Base-by-base conservation (phyloP, 2,329 filamentous ascomycete species). In the Ophiosphaerella herpotricha region DNA sequence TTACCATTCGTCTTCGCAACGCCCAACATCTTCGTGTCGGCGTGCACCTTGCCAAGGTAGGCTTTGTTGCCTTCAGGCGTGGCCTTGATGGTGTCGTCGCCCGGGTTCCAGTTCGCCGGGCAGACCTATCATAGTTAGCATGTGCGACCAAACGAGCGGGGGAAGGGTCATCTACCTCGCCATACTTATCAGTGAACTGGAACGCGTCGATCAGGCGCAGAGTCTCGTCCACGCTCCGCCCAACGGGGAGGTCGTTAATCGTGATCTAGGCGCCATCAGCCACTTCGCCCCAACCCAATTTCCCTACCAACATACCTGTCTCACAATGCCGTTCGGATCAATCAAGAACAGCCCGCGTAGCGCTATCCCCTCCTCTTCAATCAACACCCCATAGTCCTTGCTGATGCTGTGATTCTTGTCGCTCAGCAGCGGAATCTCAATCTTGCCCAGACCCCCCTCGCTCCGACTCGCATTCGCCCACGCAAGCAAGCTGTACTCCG, bases 261-360 rank as follows among this genome's bases (percentile, higher is more conserved):
- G 84, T 85, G 70, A 86, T 84, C 77, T 84, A 60, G 18, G 4
- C 18, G 18, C 18, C 18, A 21, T 21, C 4, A 21, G 18, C 18
- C 18, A 21, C 18, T 21, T 3, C 4, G 18, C 4, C 18, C 18
- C 18, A 21, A 3, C 18, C 18, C 18, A 21, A 21, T 4, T 21
- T 21, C 18, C 18, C 18, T 21, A 21, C 18, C 29, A 32, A 68
- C 68, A 41, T 54, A 74, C 72, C 65, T 77, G 82, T 55, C 84
- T 74, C 23, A 87, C 75, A 24, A 79, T 71, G 47, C 84, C 84
- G 70, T 82, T 81, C 52, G 84, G 83, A 67, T 87, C 85, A 63
- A 87, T 85, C 73, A 87, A 79, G 76, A 87, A 87, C 39, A 86
- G 76, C 4, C 84, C 85, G 18, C 85, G 78, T 50, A 87, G 80